A percentile compares a stretch with the other conserved stretches of the same genome.
Conservation (phyloP, 768 basidiomycete genomes). For the Lactarius sanguifluus region DNA sequence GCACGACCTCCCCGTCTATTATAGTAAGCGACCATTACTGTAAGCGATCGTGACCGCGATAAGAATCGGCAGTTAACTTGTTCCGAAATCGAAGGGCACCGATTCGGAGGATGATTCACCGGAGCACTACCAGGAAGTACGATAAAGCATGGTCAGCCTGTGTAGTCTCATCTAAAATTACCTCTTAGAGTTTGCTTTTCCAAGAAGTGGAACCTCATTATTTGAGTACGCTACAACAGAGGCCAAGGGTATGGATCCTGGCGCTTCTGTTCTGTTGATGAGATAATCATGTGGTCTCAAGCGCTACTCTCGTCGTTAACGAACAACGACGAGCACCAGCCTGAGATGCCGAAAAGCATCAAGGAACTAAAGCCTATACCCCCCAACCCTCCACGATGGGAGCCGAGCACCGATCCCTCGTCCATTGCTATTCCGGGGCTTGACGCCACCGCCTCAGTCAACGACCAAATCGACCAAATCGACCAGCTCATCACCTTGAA, state of each 20-base stretch:
- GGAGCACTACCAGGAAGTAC: background rate
- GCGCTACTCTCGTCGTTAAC: no score
- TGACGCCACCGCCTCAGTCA: constrained; percentile 63
- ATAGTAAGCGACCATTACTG: no score
- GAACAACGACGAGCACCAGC: background rate
- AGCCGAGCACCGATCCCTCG: constrained; percentile 59
- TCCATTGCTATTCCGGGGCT: constrained; percentile 71
- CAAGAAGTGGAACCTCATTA: no score
- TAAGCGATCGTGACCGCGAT: background rate
- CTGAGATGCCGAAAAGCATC: constrained; percentile 6
- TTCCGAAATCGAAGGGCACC: background rate
- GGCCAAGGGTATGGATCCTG: no score
- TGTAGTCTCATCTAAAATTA: background rate
- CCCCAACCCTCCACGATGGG: constrained; percentile 67
- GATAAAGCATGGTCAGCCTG: background rate
- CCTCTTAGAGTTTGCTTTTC: background rate
- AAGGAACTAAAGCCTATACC: constrained; percentile 44
- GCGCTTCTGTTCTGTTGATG: no score
- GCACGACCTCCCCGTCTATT: no score
- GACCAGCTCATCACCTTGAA: constrained; percentile 94
- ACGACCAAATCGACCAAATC: constrained; percentile 90
- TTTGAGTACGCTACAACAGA: no score
- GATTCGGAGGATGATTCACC: background rate
- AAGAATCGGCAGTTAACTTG: background rate
- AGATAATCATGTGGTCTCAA: no score